Evolutionary conservation across 305 asterid genomes (phyloP).

Genomic region (Plantago lanceolata): DNA sequence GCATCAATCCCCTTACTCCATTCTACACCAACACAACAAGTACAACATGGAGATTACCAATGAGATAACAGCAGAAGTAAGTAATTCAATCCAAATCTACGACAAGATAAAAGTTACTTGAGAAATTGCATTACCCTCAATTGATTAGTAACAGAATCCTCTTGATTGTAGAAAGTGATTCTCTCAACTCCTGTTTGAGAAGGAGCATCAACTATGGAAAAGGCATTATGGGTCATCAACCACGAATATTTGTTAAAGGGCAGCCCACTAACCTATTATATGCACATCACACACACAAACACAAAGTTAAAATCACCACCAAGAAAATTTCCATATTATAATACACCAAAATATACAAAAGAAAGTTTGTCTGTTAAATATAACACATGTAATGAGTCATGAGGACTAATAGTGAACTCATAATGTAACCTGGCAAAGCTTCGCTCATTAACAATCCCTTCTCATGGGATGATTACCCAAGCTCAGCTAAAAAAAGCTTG

Average conservation of each 20-base stretch:
- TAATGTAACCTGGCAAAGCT: no score
- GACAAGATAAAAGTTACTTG: background rate
- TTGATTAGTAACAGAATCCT: constrained; percentile 88
- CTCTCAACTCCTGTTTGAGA: constrained; percentile 71
- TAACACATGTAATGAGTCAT: no score
- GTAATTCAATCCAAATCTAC: background rate
- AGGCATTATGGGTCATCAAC: constrained; percentile 91
- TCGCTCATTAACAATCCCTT: no score
- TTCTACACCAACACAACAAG: constrained; percentile 49
- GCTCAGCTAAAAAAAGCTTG: no score
- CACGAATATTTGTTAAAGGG: constrained; percentile 96
- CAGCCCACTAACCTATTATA: constrained; percentile 58
- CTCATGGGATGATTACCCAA: no score
- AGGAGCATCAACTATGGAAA: constrained; percentile 87
- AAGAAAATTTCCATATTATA: background rate
- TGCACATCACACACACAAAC: constrained; percentile 4
- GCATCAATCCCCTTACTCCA: constrained; percentile 98
- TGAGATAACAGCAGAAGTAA: constrained; percentile 9
- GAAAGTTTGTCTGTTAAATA: background rate
- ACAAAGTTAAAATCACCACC: background rate
- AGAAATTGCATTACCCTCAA: constrained; percentile 52
- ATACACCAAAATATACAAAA: background rate
- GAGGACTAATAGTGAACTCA: no score
- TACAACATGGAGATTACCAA: background rate
- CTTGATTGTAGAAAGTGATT: constrained; percentile 87